These are phyloP conservation scores for Geranium brycei DNA, from an alignment of 345 rosid genomes.

Conservation along the genomic window DNA sequence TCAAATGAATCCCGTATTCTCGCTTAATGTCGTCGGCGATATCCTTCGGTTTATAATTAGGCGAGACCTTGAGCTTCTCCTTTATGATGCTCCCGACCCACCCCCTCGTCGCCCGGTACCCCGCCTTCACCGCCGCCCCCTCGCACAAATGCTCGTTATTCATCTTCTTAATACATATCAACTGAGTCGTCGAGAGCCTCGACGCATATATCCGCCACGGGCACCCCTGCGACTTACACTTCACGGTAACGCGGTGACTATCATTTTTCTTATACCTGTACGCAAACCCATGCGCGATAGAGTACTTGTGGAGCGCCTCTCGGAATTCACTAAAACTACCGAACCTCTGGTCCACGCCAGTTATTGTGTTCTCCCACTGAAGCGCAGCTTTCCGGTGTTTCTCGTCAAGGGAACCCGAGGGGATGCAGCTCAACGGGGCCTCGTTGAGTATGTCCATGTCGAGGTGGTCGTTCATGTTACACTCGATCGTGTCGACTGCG, in stretches of 20 bases:
- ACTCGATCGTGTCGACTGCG: conserved; percentile 22
- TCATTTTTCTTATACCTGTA: conserved; percentile 87
- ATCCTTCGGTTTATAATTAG: conserved; percentile 82
- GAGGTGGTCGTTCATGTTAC: conserved; percentile 10
- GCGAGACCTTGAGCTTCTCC: conserved; percentile 72
- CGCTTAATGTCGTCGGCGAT: conserved; percentile 76
- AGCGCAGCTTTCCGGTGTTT: conserved; percentile 47
- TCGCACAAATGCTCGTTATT: conserved; percentile 72
- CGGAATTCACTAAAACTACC: conserved; percentile 68
- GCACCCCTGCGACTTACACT: conserved; percentile 79
- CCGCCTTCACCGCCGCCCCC: conserved; percentile 65
- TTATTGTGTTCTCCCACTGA: conserved; percentile 80
- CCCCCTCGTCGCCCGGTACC: conserved; percentile 75
- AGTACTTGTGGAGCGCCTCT: conserved; percentile 80
- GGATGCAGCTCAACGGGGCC: conserved; percentile 29
- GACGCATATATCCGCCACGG: conserved; percentile 92
- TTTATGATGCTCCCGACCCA: conserved; percentile 91
- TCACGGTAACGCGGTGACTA: conserved; percentile 77
- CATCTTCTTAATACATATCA: conserved; percentile 81
- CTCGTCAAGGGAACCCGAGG: conserved; percentile 26
- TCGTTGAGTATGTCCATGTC: conserved; percentile 25
- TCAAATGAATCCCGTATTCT: conserved; percentile 83
- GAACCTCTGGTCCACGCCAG: conserved; percentile 85
- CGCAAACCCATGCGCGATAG: conserved; percentile 81
- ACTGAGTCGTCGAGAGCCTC: conserved; percentile 67